A percentile compares a stretch with the other conserved stretches of the same genome.
Conservation (phyloP, 768 basidiomycete species). For the Rhodosporidiobolus sp. region DNA sequence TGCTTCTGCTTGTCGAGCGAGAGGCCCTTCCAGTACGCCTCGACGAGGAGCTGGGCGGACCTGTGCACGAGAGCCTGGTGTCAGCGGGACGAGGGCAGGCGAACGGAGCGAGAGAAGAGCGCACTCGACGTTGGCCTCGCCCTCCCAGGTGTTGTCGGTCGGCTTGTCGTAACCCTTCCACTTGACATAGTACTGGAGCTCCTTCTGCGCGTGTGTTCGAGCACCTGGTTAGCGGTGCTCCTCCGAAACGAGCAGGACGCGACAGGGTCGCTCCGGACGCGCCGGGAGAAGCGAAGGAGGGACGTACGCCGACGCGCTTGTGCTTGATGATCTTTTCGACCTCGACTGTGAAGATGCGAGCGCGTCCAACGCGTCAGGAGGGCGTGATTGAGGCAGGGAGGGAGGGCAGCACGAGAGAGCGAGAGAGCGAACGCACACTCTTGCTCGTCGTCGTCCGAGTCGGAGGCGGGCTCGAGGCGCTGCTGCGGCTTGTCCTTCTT, state of each 20-base stretch:
- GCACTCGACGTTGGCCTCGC: not conserved
- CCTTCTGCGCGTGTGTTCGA: not conserved
- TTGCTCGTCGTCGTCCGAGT: not conserved
- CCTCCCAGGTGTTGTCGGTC: slow-evolving; percentile 19
- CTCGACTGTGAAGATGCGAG: not conserved
- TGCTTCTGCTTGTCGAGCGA: no score
- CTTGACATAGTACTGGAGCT: slow-evolving; percentile 7
- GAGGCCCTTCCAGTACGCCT: not conserved
- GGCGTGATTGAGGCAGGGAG: not conserved
- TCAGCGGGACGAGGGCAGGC: not conserved
- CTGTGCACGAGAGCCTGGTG: not conserved
- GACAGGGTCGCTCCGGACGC: no score
- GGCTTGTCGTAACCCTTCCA: slow-evolving; percentile 15
- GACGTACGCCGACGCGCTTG: slow-evolving; percentile 7
- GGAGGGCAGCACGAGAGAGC: not conserved
- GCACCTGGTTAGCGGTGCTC: not conserved
- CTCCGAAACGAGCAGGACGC: not conserved
- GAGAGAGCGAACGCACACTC: slow-evolving; percentile 3
- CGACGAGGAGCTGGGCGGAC: not conserved
- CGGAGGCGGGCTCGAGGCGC: no score
- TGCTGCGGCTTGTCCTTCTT: no score
- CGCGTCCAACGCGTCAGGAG: not conserved
- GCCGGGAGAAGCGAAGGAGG: not conserved
- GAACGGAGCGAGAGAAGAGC: not conserved
- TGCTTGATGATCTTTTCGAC: slow-evolving; percentile 3